Base-by-base conservation (phyloP, 2,329 filamentous ascomycete species). In the Talaromyces sp. region DNA sequence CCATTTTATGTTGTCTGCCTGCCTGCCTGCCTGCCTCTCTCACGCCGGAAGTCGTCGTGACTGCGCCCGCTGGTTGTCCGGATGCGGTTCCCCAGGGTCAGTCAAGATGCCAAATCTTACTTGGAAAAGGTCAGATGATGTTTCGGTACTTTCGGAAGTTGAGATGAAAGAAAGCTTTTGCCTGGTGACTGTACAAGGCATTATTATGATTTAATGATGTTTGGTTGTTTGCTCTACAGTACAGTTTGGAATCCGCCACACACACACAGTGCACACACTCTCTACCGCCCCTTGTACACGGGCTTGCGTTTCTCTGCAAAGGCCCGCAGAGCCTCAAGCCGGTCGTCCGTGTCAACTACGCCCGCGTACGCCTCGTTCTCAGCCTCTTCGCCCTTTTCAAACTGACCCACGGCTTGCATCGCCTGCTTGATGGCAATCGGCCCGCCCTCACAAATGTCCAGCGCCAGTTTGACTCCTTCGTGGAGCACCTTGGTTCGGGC, bases 321-420 rank as follows among this genome's bases (percentile, higher is more conserved):
- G 0, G 94, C 94, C 73, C 78, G 84, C 64, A 99, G 79, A 38
- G 94, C 94, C 81, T 97, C 94, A 68, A 91, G 81, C 62, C 92
- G 83, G 79, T 99, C 94, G 71, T 92, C 88, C 0, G 91, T 96
- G 63, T 82, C 83, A 17, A 97, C 83, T 3, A 97, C 91, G 27
- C 87, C 81, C 69, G 91, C 85, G 74, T 97, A 97, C 77, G 92
- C 92, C 67, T 84, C 82, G 74, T 92, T 93, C 79, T 97, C 94
- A n/a, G 88, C 84, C 69, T 85, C 84, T 77, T 94, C 89, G 4
- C 82, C 84, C 65, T 77, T 69, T 64, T 79, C 83, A 77, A 72
- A 91, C 74, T 83, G 85, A 57, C 84, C 82, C 1, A 97, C 88
- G 1, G 93, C 93, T 74, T 87, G 82, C 71, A 97, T 79, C 3